phyloP scores from a whole-genome alignment of 805 yeast species.

The Torulaspora delbrueckii region DNA sequence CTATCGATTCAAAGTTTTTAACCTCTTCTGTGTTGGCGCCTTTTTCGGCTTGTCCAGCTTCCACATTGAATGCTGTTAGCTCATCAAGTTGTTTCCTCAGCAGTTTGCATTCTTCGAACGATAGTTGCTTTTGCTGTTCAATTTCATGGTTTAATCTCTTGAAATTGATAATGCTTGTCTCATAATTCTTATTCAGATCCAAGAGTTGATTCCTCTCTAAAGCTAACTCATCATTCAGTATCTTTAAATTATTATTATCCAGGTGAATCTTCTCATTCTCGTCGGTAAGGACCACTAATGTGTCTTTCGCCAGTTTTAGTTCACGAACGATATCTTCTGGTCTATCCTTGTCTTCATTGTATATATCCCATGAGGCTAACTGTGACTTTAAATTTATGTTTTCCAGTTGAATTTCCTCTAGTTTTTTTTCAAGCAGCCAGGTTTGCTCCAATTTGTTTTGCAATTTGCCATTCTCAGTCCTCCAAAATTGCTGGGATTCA shows the following conservation, averaged over 20 bases:
- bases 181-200: slow-evolving; percentile 28
- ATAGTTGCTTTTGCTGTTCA: slow-evolving; percentile 48
- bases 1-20: slow-evolving; percentile 34
- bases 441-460: slow-evolving; percentile 42
- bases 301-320: slow-evolving; percentile 40
- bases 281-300: slow-evolving; percentile 36
- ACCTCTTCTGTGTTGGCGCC: slow-evolving; percentile 6
- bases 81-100: slow-evolving; percentile 53
- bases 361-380: slow-evolving; percentile 44
- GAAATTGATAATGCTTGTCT: slow-evolving; percentile 27
- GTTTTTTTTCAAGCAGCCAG: slow-evolving; percentile 42
- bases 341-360: slow-evolving; percentile 30
- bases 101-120: slow-evolving; percentile 55
- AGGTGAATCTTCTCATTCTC: slow-evolving; percentile 29
- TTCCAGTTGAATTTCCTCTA: slow-evolving; percentile 47
- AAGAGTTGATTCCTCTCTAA: slow-evolving; percentile 38
- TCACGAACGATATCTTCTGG: slow-evolving; percentile 39
- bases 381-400: slow-evolving; percentile 45
- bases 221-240: slow-evolving; percentile 35
- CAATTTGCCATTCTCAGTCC: slow-evolving; percentile 26
- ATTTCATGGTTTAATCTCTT: slow-evolving; percentile 40
- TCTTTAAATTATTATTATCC: slow-evolving; percentile 26
- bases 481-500: slow-evolving; percentile 27
- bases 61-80: slow-evolving; percentile 31
- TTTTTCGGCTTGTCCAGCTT: slow-evolving; percentile 22